Evolutionary conservation across 148 eudicot species (phyloP), one percentile per base, ranked within the genome.

Genomic region (Camellia sinensis): DNA sequence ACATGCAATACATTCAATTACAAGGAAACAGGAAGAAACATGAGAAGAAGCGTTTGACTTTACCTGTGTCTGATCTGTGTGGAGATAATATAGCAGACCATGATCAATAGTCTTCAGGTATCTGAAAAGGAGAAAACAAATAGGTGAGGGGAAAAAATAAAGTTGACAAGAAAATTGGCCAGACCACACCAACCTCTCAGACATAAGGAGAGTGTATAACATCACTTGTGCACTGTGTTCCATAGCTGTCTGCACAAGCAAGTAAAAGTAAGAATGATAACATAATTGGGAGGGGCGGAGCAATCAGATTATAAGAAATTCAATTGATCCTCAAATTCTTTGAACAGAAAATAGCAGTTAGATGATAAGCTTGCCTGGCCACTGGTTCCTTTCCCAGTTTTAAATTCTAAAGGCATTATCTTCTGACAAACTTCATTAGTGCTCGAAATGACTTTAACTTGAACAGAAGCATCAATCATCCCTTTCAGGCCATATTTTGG

Each of bases 401-500:
- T 97, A 73, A 97, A 97, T 86, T 97, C 99, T 64, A 97, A 80
- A 79, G 99, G 99, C 88, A 97, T 89, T 77, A 94, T 88, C 86
- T 74, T 89, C 85, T 92, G 97, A 64, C 62, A 76, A 67, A 78
- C 77, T 73, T 86, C 84, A 54, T 61, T 18, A 37, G 79, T 61
- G 75, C 83, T 84, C 12, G 88, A 86, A 82, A 69, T 85, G 70
- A 79, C 72, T 70, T 82, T 79, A 73, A 97, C 97, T 71, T 83
- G 85, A 78, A 97, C 41, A 74, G 99, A 94, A 73, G 99, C 99
- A 87, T 97, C 99, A 83, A 97, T 90, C 88, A 97, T 87, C 82
- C 99, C 99, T 87, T 97, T 97, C 86, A 97, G 81, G 44, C 99
- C 99, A 84, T 92, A 97, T 80, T 91, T 97, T 66, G 98, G 99